These are phyloP conservation scores for Gracilaria caudata DNA, from an alignment of 23 red algal species.

Conservation along the genomic window DNA sequence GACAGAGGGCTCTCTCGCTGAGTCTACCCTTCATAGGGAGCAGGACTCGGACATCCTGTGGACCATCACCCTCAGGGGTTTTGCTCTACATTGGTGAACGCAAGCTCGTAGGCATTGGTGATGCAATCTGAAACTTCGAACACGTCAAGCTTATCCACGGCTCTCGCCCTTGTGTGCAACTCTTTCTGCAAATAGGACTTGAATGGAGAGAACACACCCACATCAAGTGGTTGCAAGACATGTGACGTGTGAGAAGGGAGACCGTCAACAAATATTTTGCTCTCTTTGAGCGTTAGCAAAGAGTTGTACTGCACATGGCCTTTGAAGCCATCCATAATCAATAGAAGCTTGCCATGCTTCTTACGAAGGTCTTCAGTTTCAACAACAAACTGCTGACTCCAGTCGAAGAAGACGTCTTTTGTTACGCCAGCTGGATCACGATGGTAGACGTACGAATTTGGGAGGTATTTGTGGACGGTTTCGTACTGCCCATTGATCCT, in stretches of 20 bases:
- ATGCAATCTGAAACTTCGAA: no score
- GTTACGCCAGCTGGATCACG: constrained; percentile 3
- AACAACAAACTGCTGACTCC: neutral
- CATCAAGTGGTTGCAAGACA: no score
- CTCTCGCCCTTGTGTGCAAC: no score
- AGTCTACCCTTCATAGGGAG: no score
- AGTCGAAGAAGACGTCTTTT: neutral
- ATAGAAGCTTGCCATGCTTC: neutral
- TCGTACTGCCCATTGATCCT: neutral
- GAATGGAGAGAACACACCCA: constrained; percentile 7
- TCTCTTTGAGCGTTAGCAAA: constrained; percentile 4
- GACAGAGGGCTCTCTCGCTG: no score
- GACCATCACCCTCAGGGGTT: no score
- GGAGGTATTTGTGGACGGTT: neutral
- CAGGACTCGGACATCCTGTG: no score
- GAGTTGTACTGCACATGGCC: constrained; percentile 5
- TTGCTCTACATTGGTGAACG: no score
- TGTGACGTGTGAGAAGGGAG: constrained; percentile 39
- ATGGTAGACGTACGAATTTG: constrained; percentile 1
- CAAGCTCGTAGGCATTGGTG: no score
- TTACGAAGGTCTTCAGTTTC: neutral
- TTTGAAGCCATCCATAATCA: constrained; percentile 9
- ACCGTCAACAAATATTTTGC: constrained; percentile 5
- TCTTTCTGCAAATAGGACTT: constrained; percentile 23
- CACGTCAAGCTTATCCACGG: no score